These are phyloP conservation scores for Fraxinus angustifolia DNA, from an alignment of 305 asterid species.

Conservation along the genomic window DNA sequence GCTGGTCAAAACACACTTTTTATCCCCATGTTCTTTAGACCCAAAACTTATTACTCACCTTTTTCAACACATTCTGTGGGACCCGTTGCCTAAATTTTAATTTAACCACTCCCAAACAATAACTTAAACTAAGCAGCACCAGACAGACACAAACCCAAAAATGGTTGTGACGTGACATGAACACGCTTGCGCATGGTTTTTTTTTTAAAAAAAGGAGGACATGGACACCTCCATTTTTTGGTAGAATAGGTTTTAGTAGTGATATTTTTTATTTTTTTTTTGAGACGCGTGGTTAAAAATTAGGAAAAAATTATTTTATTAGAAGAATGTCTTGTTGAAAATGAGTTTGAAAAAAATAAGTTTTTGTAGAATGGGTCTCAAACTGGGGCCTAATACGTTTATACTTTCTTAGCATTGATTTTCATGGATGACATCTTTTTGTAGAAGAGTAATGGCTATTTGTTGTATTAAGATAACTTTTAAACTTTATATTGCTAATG, in stretches of 20 bases:
- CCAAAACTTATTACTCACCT: background rate
- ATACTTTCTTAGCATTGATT: background rate
- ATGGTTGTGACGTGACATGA: background rate
- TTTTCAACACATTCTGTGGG: background rate
- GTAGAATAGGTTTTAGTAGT: too few species aligned
- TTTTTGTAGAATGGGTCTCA: too few species aligned
- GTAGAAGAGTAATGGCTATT: background rate
- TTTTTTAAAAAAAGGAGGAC: background rate
- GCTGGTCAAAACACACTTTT: background rate
- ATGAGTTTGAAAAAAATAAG: too few species aligned
- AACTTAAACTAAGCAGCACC: background rate
- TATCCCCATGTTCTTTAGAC: background rate
- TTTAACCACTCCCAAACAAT: background rate
- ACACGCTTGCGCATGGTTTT: background rate
- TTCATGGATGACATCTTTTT: background rate
- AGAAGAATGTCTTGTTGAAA: too few species aligned
- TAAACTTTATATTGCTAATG: background rate
- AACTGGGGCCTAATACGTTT: background rate
- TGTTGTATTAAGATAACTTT: background rate
- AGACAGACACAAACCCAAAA: background rate
- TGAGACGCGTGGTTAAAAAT: too few species aligned
- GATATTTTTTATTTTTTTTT: too few species aligned
- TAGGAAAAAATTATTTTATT: too few species aligned
- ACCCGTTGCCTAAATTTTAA: background rate
- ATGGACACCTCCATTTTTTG: background rate